Evolutionary conservation across 2,329 filamentous ascomycete species (phyloP), one percentile per base, ranked within the genome.

Genomic region (Paecilomyces dactylethromorphus): DNA sequence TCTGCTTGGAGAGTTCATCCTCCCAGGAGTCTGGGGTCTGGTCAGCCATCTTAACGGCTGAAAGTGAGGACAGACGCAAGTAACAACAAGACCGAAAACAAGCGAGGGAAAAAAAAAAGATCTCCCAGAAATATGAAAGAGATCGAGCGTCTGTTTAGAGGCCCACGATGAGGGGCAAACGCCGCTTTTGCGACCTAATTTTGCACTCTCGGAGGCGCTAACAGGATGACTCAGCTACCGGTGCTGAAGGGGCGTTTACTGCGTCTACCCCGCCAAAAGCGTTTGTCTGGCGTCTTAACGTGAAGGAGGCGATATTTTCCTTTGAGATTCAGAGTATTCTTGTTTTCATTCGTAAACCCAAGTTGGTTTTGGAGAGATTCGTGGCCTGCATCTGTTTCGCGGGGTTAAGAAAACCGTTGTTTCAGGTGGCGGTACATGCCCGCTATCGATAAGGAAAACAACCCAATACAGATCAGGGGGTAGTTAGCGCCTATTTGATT

Each of bases 21-120:
- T 97, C 92, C 90, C 94, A 97, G 63, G 92, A 96, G 76, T 96
- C 92, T 70, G 91, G 89, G 33, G 72, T 73, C 57, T 74, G 72
- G 76, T 92, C 87, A 68, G 92, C 89, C 92, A 96, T 96, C 71
- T 58, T 82, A 71, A 62, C n/a, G 54, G 55, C 45, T 56, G 62
- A 63, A 59, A 61, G 22, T 54, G 61, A 64, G 52, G 63, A 64
- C 58, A 62, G 58, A 65, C 62, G 59, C 55, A 68, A 61, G 64
- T 45, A 59, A 55, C 57, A 64, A 63, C 60, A 62, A 66, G 64
- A 58, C 22, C 10, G 21, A 26, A 53, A 13, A n/a, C 49, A 15
- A 55, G 18, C 39, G 45, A 60, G 50, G 2, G 21, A 10, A 60
- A 29, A 2, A 10, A 45, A 10, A 60, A 29, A 2, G 13, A 45